Evolutionary conservation across 2,329 filamentous ascomycete species (phyloP), one percentile per base, ranked within the genome.

Genomic region (Neopestalotiopsis sp.): DNA sequence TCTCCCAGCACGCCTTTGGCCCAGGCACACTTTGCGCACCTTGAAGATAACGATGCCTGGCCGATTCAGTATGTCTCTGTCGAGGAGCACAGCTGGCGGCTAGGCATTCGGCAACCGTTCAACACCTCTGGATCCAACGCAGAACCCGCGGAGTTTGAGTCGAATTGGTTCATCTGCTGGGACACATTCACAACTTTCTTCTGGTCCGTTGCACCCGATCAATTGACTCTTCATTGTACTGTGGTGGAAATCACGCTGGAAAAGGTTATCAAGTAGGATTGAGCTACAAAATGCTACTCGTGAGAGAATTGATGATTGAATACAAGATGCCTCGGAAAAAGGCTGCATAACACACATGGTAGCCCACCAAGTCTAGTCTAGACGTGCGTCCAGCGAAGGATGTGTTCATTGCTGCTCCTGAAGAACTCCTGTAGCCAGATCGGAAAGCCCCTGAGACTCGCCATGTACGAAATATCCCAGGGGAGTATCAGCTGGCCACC

Each of bases 391-490:
- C 45, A 61, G n/a, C n/a, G 32, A 12, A 61, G 32, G 24, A 32
- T 14, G 1, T 17, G 14, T 17, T 20, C 57, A 28, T 32, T 38
- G 7, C 12, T 17, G 57, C 34, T 24, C 24, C 61, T 63, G 12
- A 63, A 24, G 20, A n/a, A 24, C 13, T 63, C 61, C 20, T 63
- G 61, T 24, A 63, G 7, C 61, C 61, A 63, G 13, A 24, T 63
- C 6, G 61, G 61, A 17, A 38, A 63, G 17, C 61, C 61, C 5
- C 61, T 63, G 17, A 45, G 28, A 40, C 61, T 30, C 12, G 61
- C 32, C 34, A 63, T 9, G 32, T 28, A 63, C 12, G 32, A 38
- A 14, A 40, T 40, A 10, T 45, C 20, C 20, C 61, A 34, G 3
- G 61, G 61, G 13, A 63, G 28, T 14, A 63, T 45, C 20, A 63